phyloP scores from a whole-genome alignment of 768 basidiomycete genomes.

The Panus rudis region DNA sequence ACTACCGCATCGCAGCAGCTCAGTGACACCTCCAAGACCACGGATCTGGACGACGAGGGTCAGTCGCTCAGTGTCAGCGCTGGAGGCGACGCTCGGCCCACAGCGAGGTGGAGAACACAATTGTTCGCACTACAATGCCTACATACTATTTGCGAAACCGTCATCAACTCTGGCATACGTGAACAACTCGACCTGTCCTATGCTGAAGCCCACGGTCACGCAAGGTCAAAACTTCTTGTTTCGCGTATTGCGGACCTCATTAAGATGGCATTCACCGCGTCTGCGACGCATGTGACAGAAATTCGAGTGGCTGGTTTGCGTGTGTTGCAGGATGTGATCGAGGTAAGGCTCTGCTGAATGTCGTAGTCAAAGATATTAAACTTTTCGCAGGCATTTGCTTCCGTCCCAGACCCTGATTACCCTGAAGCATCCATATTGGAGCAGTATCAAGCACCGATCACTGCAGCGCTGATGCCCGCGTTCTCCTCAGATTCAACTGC shows the following conservation, averaged over 20 bases:
- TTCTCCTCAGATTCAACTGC: constrained; percentile 95
- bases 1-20: constrained; percentile 81
- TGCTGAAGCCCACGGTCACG: constrained; percentile 55
- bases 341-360: constrained; percentile 61
- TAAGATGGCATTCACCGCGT: constrained; percentile 96
- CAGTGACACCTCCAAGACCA: constrained; percentile 46
- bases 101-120: constrained; percentile 94
- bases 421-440: constrained; percentile 86
- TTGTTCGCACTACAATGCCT: constrained; percentile 90
- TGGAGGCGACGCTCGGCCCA: constrained; percentile 38
- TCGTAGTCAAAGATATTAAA: not conserved
- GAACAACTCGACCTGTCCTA: constrained; percentile 81
- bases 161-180: constrained; percentile 60
- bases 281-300: constrained; percentile 93
- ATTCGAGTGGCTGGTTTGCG: constrained; percentile 87
- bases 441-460: constrained; percentile 97
- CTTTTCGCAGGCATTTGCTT: constrained; percentile 67
- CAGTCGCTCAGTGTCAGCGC: constrained; percentile 74
- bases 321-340: constrained; percentile 86
- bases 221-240: constrained; percentile 60
- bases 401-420: constrained; percentile 87
- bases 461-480: constrained; percentile 92
- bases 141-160: constrained; percentile 78
- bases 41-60: constrained; percentile 82
- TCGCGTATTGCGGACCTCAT: constrained; percentile 89